A percentile compares a stretch with the other conserved stretches of the same genome.
phyloP scores from a whole-genome alignment of 768 basidiomycete genomes.

The Lactarius indigo region DNA sequence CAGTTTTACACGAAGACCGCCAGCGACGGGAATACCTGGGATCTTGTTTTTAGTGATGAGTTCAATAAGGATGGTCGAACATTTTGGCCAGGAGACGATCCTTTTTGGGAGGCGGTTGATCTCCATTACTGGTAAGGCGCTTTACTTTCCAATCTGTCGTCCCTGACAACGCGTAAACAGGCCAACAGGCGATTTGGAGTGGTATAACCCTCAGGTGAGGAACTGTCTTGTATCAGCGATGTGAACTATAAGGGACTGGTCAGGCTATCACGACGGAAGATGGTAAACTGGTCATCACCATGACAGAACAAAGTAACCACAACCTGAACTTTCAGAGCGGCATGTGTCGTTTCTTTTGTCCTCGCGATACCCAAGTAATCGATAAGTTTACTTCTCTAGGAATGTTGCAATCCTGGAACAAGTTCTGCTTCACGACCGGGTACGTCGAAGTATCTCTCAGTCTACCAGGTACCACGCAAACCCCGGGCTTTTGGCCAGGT shows the following conservation, averaged over 20 bases:
- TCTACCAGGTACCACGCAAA: constrained; percentile 57
- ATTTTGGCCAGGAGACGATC: constrained; percentile 80
- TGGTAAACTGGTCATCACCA: constrained; percentile 79
- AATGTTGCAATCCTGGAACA: constrained; percentile 88
- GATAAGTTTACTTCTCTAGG: constrained; percentile 1
- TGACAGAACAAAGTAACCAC: constrained; percentile 65
- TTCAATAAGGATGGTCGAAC: constrained; percentile 71
- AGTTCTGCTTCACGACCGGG: constrained; percentile 91
- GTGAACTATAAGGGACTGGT: constrained; percentile 15
- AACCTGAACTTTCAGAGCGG: constrained; percentile 84
- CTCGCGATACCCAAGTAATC: not conserved
- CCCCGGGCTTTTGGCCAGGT: constrained; percentile 87
- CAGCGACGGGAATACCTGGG: constrained; percentile 71
- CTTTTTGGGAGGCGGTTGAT: constrained; percentile 83
- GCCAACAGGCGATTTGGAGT: constrained; percentile 75
- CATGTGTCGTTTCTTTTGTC: constrained; percentile 33
- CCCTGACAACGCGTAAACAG: constrained; percentile 27
- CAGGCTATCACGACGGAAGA: constrained; percentile 67
- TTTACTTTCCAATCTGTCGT: not conserved
- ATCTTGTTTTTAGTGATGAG: constrained; percentile 87
- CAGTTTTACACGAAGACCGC: constrained; percentile 55
- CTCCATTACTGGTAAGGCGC: constrained; percentile 69
- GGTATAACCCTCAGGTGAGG: constrained; percentile 72
- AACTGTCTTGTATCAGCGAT: not conserved
- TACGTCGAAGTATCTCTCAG: constrained; percentile 83